A percentile compares a stretch with the other conserved stretches of the same genome.
These are phyloP conservation scores for Epichloe uncinata DNA, from an alignment of 2,329 filamentous ascomycete species.

Conservation along the genomic window DNA sequence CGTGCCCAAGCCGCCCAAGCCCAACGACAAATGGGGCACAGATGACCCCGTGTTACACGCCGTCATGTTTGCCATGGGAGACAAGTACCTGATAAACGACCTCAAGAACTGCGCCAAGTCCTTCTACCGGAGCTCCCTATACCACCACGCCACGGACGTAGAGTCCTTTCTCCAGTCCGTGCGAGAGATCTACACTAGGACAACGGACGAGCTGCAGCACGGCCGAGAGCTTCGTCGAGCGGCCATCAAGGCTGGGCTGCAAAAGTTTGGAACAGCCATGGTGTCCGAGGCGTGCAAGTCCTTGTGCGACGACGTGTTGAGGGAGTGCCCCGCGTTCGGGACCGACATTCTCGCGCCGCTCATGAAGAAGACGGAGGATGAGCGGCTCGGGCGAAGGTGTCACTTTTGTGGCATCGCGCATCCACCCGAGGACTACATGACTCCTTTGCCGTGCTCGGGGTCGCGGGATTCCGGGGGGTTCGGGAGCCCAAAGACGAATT, in stretches of 20 bases:
- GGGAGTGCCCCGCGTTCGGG: background rate
- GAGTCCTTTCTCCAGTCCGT: background rate
- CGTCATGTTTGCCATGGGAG: background rate
- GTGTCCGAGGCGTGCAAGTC: background rate
- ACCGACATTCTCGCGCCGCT: conserved; percentile 1
- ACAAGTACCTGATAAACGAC: background rate
- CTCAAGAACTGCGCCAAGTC: background rate
- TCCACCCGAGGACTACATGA: background rate
- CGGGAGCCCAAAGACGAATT: background rate
- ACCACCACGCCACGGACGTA: background rate
- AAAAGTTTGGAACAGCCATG: background rate
- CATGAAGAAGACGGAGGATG: conserved; percentile 1
- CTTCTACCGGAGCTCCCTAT: background rate
- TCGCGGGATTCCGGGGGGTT: too few relatives aligned
- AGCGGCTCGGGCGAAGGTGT: background rate
- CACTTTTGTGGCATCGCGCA: background rate
- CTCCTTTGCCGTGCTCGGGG: background rate
- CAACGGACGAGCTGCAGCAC: background rate
- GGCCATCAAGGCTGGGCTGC: background rate
- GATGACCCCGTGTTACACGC: conserved; percentile 1
- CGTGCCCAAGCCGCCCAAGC: background rate
- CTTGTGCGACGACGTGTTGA: background rate
- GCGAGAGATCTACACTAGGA: conserved; percentile 1
- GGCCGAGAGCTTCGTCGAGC: background rate
- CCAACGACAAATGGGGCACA: background rate